A percentile compares a stretch with the other conserved stretches of the same genome.
Conservation (phyloP, 192 early-diverging fungal genomes). For the Linnemannia hyalina region DNA sequence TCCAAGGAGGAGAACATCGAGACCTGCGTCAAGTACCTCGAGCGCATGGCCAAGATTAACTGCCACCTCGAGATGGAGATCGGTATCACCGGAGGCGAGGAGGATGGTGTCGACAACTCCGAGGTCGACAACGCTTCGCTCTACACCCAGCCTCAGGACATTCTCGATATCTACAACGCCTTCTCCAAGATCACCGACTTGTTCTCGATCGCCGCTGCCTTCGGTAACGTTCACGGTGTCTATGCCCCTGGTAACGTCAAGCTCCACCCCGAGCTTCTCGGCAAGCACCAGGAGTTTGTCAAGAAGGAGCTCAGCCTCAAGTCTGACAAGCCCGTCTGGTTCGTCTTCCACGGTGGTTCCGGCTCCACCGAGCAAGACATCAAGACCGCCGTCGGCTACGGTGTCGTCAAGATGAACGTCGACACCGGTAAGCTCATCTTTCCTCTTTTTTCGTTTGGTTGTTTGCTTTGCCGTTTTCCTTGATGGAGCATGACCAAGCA, state of each 20-base stretch:
- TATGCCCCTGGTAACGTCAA: slow-evolving; percentile 98
- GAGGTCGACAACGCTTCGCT: slow-evolving; percentile 90
- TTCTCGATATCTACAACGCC: slow-evolving; percentile 94
- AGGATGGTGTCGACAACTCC: slow-evolving; percentile 98
- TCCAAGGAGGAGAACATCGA: slow-evolving; percentile 95
- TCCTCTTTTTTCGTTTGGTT: background rate
- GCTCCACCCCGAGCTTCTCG: slow-evolving; percentile 92
- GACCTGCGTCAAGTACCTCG: slow-evolving; percentile 90
- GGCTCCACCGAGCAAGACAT: slow-evolving; percentile 88
- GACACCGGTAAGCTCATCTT: slow-evolving; percentile 72
- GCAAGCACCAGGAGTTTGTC: slow-evolving; percentile 90
- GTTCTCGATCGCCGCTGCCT: slow-evolving; percentile 97
- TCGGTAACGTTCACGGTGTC: slow-evolving; percentile 97
- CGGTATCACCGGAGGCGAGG: slow-evolving; percentile 98
- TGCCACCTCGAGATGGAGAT: slow-evolving; percentile 98
- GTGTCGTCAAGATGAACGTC: slow-evolving; percentile 99
- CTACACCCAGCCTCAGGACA: slow-evolving; percentile 97
- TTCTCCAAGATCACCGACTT: slow-evolving; percentile 87
- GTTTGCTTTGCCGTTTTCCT: background rate
- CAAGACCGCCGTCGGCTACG: slow-evolving; percentile 80
- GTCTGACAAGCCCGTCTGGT: slow-evolving; percentile 86
- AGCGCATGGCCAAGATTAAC: slow-evolving; percentile 91
- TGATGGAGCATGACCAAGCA: background rate
- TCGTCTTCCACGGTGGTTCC: slow-evolving; percentile 99
- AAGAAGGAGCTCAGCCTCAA: slow-evolving; percentile 71